These are phyloP conservation scores for Zygnema circumcarinatum DNA, from an alignment of 139 green algal genomes.

Conservation along the genomic window DNA sequence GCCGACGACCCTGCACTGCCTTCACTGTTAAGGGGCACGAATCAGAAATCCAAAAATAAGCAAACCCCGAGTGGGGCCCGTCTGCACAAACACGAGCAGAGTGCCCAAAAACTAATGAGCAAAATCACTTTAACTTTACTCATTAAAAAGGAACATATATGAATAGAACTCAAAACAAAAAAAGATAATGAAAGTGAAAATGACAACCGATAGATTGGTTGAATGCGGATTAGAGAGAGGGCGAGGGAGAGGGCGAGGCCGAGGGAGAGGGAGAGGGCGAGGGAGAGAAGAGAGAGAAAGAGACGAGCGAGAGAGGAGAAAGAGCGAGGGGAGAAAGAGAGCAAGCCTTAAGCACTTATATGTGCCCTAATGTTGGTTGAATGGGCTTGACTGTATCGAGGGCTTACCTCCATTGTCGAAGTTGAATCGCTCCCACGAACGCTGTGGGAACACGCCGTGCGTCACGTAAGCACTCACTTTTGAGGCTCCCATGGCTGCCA, in stretches of 20 bases:
- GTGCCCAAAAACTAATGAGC: neutral
- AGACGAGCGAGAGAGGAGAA: too few relatives aligned
- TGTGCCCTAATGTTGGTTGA: too few relatives aligned
- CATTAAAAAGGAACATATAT: neutral
- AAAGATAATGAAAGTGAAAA: too few relatives aligned
- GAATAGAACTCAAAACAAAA: conserved; percentile 11
- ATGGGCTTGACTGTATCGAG: too few relatives aligned
- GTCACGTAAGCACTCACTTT: conserved; percentile 94
- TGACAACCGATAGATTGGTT: too few relatives aligned
- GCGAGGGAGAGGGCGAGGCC: too few relatives aligned
- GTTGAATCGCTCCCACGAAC: conserved; percentile 82
- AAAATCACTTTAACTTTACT: neutral
- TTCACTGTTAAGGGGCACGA: conserved; percentile 84
- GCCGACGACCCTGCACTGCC: conserved; percentile 71
- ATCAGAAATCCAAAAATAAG: conserved; percentile 97
- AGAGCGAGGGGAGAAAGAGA: neutral
- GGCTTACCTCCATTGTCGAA: neutral
- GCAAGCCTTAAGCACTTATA: too few relatives aligned
- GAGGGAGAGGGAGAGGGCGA: too few relatives aligned
- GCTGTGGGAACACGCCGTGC: conserved; percentile 95
- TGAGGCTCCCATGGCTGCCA: conserved; percentile 73
- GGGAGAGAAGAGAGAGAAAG: too few relatives aligned
- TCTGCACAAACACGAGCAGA: neutral
- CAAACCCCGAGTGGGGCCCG: conserved; percentile 80
- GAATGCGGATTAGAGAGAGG: too few relatives aligned